Base-by-base conservation (phyloP, 1,284 basidiomycete species). In the Fistulina hepatica region DNA sequence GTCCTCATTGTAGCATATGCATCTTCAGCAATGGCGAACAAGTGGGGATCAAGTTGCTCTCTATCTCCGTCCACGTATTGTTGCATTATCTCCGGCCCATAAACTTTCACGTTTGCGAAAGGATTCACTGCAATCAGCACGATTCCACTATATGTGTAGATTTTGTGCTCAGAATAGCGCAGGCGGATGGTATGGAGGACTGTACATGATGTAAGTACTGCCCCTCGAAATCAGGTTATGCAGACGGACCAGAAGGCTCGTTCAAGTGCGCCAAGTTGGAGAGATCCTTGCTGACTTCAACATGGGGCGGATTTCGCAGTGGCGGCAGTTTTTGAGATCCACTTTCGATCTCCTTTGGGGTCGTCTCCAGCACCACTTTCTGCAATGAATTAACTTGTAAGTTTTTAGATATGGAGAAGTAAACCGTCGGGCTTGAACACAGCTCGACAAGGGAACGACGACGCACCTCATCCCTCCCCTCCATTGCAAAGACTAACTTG, bases 1-100 rank as follows among this genome's bases (percentile, higher is more conserved):
- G 85, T 85, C 41, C 86, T 78, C 95, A 98, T 97, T 43, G 90
- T 89, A 27, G 92, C 90, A 59, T 97, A 90, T 42, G 95, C 95
- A 64, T 98, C 95, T 59, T 99, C 94, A 6, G 95, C 95, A 48
- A 99, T 98, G 17, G 95, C 95, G 59, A 98, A 98, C 44, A 99
- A 60, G 65, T 99, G 95, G 0, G 95, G 95, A 53, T 98, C 95
- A 19, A 97, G 69, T 49, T 98, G 94, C 31, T 92, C 94, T 60
- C 92, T 84, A 52, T 78, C 76, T 39, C 86, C 69, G 26, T 91
- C 93, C 44, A 88, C 89, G 58, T 99, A 99, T 10, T 90, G 86
- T 60, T 98, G 92, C 25, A 99, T 93, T 54, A 97, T 91, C 53
- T 97, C 91, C 7, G 90, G 86, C 6, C 86, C 89, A 68, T 99